Base-by-base conservation (phyloP, 495 filamentous ascomycete genomes). In the Podospora pseudopauciseta region DNA sequence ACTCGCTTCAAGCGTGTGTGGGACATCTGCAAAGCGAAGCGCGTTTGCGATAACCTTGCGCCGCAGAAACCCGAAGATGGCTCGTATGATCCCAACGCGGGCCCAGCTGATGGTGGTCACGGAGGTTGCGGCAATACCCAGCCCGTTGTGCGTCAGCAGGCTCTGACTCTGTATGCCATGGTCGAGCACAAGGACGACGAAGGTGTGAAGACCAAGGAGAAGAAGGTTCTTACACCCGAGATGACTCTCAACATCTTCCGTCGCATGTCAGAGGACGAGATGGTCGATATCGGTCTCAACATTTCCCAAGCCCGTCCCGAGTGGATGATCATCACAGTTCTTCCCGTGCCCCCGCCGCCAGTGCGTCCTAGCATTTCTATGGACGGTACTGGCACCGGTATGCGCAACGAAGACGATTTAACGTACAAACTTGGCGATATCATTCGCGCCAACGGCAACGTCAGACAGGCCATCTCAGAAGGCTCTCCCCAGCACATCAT, bases 351-450 rank as follows among this genome's bases (percentile, higher is more conserved):
- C 0, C 95, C 95, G 2, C 95, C 95, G 16, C 93, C 95, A 2
- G 95, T 99, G 55, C 91, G 95, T 30, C 95, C 95, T 0, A 97
- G 93, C 82, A 96, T 99, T 71, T 92, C 92, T 9, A 91, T 96
- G 79, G 92, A 97, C 80, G 94, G 94, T 66, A 93, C 91, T 60
- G 90, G 91, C 71, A 82, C 84, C 59, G 95, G 94, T 67, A 85
- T 92, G 79, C 90, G 95, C 60, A 94, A 94, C 74, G 95, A 99
- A 78, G 95, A 99, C 76, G 95, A 99, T 84, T 83, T 99, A 85
- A 99, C 95, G 0, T 98, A 97, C 83, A 99, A 99, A 79, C 83
- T 99, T 59, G 93, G 93, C 70, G 95, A 99, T 80, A 97, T 99
- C 75, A 94, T 99, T 68, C 93, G 95, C 70, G 95, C 96, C 65